A percentile compares a stretch with the other conserved stretches of the same genome.
phyloP scores from a whole-genome alignment of 2,329 filamentous ascomycete genomes.

The Dryadomyces quercivorus region DNA sequence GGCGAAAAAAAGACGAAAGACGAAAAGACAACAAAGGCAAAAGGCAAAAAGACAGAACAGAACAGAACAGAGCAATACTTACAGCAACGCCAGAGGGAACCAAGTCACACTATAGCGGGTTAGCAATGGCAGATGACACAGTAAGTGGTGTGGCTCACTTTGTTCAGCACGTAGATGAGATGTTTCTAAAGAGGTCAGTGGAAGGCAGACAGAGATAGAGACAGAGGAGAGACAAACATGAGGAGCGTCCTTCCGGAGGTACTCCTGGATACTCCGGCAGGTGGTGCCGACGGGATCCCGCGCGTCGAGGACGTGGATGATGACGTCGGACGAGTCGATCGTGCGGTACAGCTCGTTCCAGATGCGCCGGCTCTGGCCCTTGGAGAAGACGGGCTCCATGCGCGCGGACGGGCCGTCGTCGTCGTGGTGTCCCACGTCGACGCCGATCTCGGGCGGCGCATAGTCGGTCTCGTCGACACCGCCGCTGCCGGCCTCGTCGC shows the following conservation, averaged over 20 bases:
- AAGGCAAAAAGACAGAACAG: background rate
- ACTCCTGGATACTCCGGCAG: constrained; percentile 85
- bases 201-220: background rate
- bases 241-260: constrained; percentile 81
- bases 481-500: constrained; percentile 50
- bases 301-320: constrained; percentile 89
- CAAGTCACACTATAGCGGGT: constrained; percentile 51
- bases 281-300: constrained; percentile 82
- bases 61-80: too few species aligned
- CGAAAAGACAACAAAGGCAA: background rate
- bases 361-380: constrained; percentile 89
- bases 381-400: constrained; percentile 79
- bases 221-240: constrained; percentile 32
- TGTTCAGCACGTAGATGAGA: constrained; percentile 79
- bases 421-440: constrained; percentile 15
- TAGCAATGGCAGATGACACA: background rate
- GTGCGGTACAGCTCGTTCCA: constrained; percentile 78
- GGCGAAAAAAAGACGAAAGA: constrained; percentile 9
- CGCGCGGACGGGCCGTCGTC: constrained; percentile 33
- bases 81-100: constrained; percentile 89
- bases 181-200: constrained; percentile 47
- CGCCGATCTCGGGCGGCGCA: constrained; percentile 8
- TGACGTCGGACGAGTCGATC: constrained; percentile 89
- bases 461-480: constrained; percentile 31
- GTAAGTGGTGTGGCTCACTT: constrained; percentile 23